Percentiles rank a stretch among this genome's conserved stretches.
phyloP scores from a whole-genome alignment of 176 grass and related monocot genomes.

The Triticum turgidum region DNA sequence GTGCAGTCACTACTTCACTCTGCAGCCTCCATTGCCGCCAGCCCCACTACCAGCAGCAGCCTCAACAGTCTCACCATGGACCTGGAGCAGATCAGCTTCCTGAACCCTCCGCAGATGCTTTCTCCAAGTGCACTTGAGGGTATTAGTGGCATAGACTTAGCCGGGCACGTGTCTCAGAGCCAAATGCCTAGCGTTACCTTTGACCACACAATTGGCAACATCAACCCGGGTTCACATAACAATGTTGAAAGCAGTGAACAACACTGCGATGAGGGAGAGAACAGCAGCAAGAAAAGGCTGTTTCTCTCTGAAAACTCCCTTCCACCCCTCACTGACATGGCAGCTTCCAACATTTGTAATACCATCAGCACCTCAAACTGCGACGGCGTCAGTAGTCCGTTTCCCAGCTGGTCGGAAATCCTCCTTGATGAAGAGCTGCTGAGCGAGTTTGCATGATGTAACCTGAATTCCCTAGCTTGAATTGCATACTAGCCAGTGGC shows the following conservation, averaged over 20 bases:
- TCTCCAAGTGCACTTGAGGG: slow-evolving; percentile 24
- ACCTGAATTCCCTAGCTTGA: slow-evolving; percentile 15
- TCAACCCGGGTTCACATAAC: slow-evolving; percentile 8
- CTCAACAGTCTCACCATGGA: slow-evolving; percentile 23
- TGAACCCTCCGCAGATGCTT: slow-evolving; percentile 41
- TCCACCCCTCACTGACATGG: slow-evolving; percentile 56
- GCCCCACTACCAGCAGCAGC: not conserved
- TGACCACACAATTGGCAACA: slow-evolving; percentile 37
- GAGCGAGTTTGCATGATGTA: slow-evolving; percentile 33
- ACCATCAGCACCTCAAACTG: slow-evolving; percentile 50
- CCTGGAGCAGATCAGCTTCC: slow-evolving; percentile 41
- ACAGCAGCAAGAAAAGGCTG: slow-evolving; percentile 23
- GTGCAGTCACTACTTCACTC: slow-evolving; percentile 15
- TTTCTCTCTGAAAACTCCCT: slow-evolving; percentile 39
- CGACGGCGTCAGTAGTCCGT: slow-evolving; percentile 21
- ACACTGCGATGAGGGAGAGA: slow-evolving; percentile 9
- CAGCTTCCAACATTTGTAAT: slow-evolving; percentile 34
- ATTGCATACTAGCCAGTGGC: slow-evolving; percentile 7
- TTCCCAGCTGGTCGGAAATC: slow-evolving; percentile 54
- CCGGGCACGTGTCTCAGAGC: slow-evolving; percentile 32
- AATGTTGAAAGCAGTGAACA: not conserved
- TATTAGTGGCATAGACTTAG: not conserved
- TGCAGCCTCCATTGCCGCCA: not conserved
- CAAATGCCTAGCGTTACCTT: slow-evolving; percentile 31
- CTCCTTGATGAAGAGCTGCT: slow-evolving; percentile 66